Evolutionary conservation across 345 rosid species (phyloP).

Genomic region (Linum trigynum): DNA sequence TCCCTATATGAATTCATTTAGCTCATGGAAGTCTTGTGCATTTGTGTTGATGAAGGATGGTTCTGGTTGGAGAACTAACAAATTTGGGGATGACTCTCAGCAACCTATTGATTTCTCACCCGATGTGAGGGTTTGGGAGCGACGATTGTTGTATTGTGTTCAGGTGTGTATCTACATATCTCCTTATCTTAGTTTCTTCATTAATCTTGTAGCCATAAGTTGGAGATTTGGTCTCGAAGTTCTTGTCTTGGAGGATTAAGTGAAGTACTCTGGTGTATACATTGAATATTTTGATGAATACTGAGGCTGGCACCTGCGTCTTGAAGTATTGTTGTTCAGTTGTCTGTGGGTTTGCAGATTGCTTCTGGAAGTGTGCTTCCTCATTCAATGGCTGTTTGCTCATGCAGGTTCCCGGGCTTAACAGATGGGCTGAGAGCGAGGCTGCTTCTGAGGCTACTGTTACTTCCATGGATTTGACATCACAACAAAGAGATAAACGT

Average conservation of each 20-base stretch:
- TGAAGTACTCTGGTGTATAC: too few species aligned
- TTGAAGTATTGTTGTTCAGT: not conserved
- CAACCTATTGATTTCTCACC: slow-evolving; percentile 41
- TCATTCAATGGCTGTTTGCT: not conserved
- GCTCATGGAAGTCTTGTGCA: not conserved
- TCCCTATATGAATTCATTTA: not conserved
- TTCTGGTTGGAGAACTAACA: slow-evolving; percentile 76
- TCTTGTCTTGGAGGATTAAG: not conserved
- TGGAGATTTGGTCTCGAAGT: not conserved
- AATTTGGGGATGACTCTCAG: slow-evolving; percentile 56
- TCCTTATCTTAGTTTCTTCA: not conserved
- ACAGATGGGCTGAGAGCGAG: slow-evolving; percentile 68
- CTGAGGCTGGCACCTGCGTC: too few species aligned
- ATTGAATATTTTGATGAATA: too few species aligned
- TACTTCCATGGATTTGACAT: slow-evolving; percentile 22
- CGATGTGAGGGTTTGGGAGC: slow-evolving; percentile 74
- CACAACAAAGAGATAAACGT: slow-evolving; percentile 65
- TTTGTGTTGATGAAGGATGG: slow-evolving; percentile 40
- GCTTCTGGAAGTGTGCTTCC: not conserved
- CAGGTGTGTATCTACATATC: slow-evolving; percentile 27
- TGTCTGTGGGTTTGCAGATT: too few species aligned
- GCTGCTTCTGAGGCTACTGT: slow-evolving; percentile 28
- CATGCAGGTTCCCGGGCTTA: slow-evolving; percentile 68
- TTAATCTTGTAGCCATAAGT: not conserved
- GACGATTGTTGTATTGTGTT: slow-evolving; percentile 66